Percentiles rank a stretch among this genome's conserved stretches.
Evolutionary conservation across 2,329 filamentous ascomycete genomes (phyloP).

Genomic region (Rugonectria rugulosa): DNA sequence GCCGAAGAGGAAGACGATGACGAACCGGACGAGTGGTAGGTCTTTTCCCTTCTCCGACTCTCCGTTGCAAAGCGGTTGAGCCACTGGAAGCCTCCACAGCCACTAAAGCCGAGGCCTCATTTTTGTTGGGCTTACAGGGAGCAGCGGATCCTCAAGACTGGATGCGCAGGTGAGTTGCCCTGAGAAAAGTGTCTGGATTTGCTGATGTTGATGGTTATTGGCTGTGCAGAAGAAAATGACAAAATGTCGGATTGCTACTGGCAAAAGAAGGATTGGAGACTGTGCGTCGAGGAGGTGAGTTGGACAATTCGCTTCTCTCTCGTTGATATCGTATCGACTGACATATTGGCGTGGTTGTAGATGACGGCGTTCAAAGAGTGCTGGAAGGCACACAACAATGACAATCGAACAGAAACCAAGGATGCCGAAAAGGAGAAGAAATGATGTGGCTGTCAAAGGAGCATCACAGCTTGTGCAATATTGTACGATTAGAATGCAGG

Average conservation of each 20-base stretch:
- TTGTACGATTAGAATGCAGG: not conserved
- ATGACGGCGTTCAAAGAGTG: constrained; percentile 90
- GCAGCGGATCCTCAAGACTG: constrained; percentile 96
- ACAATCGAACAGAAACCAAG: constrained; percentile 80
- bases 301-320: too few species aligned
- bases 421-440: constrained; percentile 55
- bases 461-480: not conserved
- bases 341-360: constrained; percentile 55
- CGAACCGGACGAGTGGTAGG: constrained; percentile 94
- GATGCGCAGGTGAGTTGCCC: constrained; percentile 75
- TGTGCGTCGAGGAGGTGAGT: constrained; percentile 86
- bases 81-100: constrained; percentile 18
- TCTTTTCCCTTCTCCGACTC: constrained; percentile 8
- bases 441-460: too few species aligned
- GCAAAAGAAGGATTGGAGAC: constrained; percentile 94
- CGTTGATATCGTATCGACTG: constrained; percentile 7
- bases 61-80: constrained; percentile 13
- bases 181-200: constrained; percentile 16
- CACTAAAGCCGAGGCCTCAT: constrained; percentile 37
- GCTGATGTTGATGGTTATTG: constrained; percentile 14
- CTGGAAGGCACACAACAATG: constrained; percentile 91
- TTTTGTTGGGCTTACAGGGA: constrained; percentile 68
- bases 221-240: constrained; percentile 77
- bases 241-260: constrained; percentile 96
- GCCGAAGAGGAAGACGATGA: constrained; percentile 61